Evolutionary conservation across 2,329 filamentous ascomycete genomes (phyloP).

Genomic region (Ilyonectria destructans): DNA sequence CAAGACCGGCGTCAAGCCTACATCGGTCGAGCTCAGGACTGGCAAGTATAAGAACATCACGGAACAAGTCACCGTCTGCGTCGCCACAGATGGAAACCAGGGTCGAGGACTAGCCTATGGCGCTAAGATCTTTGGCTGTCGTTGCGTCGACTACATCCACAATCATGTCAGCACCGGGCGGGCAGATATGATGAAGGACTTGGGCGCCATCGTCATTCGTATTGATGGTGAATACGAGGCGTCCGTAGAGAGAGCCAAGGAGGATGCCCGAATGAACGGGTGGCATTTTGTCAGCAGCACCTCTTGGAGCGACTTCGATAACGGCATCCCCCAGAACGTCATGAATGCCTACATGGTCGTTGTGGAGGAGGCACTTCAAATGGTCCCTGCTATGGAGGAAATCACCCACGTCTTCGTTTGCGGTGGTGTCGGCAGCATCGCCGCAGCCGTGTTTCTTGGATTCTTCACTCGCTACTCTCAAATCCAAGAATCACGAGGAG

Average conservation of each 20-base stretch:
- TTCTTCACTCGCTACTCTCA: constrained; percentile 9
- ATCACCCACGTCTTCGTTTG: constrained; percentile 38
- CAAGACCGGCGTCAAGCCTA: constrained; percentile 11
- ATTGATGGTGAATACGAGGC: constrained; percentile 35
- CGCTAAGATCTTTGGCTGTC: constrained; percentile 34
- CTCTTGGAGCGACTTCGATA: constrained; percentile 34
- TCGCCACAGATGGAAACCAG: constrained; percentile 39
- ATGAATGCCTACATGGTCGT: constrained; percentile 41
- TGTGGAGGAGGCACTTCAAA: constrained; percentile 25
- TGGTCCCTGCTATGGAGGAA: constrained; percentile 5
- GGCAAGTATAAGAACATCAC: constrained; percentile 33
- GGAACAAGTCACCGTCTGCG: constrained; percentile 32
- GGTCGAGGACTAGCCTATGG: constrained; percentile 35
- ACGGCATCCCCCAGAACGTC: constrained; percentile 30
- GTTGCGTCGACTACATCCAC: constrained; percentile 39
- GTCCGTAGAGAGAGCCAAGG: constrained; percentile 30
- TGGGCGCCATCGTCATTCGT: constrained; percentile 34
- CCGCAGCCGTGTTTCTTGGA: constrained; percentile 31
- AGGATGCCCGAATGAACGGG: constrained; percentile 36
- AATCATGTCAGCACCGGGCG: constrained; percentile 28
- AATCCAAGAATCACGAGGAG: neutral
- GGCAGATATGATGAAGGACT: constrained; percentile 27
- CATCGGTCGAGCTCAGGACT: constrained; percentile 26
- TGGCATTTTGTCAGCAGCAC: constrained; percentile 40
- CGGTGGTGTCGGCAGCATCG: constrained; percentile 36